phyloP scores from a whole-genome alignment of 1,284 basidiomycete species.

The Trametes pubescens region DNA sequence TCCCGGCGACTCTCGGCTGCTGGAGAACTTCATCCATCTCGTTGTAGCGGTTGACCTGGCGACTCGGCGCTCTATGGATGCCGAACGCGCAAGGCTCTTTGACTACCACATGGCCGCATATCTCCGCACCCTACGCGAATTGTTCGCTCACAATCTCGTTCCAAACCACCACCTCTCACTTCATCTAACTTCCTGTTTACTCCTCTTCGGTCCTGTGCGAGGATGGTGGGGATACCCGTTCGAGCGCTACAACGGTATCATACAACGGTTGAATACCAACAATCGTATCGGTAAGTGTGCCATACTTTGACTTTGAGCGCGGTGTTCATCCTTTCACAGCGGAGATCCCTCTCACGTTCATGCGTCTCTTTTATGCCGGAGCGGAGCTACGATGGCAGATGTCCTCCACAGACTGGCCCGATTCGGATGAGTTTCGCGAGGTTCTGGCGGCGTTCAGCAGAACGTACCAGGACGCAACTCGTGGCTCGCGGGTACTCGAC shows the following conservation, averaged over 20 bases:
- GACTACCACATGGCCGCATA: constrained; percentile 31
- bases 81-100: constrained; percentile 15
- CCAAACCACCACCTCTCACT: constrained; percentile 39
- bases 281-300: constrained; percentile 25
- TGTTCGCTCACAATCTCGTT: constrained; percentile 27
- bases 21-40: constrained; percentile 37
- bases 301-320: too few relatives aligned
- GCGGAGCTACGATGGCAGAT: constrained; percentile 14
- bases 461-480: background rate
- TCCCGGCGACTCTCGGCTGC: constrained; percentile 18
- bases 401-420: constrained; percentile 4
- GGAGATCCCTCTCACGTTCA: constrained; percentile 17
- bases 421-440: background rate
- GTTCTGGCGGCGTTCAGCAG: background rate
- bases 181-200: constrained; percentile 36
- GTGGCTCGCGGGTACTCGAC: background rate
- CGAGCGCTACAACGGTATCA: background rate
- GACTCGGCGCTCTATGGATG: constrained; percentile 20
- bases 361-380: constrained; percentile 13
- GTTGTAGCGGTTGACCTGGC: constrained; percentile 30
- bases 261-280: constrained; percentile 10
- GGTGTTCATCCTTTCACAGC: background rate
- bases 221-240: constrained; percentile 40
- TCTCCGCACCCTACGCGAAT: constrained; percentile 15
- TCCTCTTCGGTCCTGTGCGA: constrained; percentile 37